Conservation (phyloP, 352 stramenopile genomes). For the Phytophthora foliorum region DNA sequence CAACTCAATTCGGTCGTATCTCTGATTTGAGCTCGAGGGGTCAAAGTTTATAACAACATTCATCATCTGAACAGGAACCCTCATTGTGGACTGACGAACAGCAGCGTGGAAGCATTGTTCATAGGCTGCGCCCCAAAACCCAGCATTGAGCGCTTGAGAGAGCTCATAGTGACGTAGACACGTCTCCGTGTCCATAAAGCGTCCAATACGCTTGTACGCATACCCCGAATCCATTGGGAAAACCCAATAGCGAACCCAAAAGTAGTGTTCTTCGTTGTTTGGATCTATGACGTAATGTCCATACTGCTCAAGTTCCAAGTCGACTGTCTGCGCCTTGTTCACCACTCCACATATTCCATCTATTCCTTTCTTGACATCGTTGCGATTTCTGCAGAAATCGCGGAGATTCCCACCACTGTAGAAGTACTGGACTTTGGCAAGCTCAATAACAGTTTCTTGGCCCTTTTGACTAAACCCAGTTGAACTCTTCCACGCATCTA, state of each 20-base stretch:
- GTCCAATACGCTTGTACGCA: conserved; percentile 28
- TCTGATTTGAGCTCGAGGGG: conserved; percentile 33
- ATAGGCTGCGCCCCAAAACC: conserved; percentile 26
- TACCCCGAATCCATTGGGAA: conserved; percentile 34
- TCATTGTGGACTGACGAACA: conserved; percentile 20
- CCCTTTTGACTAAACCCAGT: conserved; percentile 23
- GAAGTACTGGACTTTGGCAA: conserved; percentile 35
- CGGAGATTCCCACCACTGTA: conserved; percentile 43
- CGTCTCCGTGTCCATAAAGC: conserved; percentile 19
- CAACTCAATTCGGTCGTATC: conserved; percentile 37
- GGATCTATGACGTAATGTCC: conserved; percentile 33
- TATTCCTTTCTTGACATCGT: conserved; percentile 30
- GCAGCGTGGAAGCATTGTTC: conserved; percentile 31
- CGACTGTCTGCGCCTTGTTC: conserved; percentile 7
- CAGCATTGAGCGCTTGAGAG: conserved; percentile 22
- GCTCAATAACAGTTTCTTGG: not conserved
- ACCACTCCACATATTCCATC: conserved; percentile 19
- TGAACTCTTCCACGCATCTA: conserved; percentile 25
- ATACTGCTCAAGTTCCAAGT: conserved; percentile 20
- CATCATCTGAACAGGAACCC: conserved; percentile 28
- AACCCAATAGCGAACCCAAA: conserved; percentile 19
- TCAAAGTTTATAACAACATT: conserved; percentile 35
- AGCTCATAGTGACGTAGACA: conserved; percentile 18
- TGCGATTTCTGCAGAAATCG: conserved; percentile 25
- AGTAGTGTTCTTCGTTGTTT: conserved; percentile 33